Conservation (phyloP, 345 rosid species). For the Eucalyptus caleyi region DNA sequence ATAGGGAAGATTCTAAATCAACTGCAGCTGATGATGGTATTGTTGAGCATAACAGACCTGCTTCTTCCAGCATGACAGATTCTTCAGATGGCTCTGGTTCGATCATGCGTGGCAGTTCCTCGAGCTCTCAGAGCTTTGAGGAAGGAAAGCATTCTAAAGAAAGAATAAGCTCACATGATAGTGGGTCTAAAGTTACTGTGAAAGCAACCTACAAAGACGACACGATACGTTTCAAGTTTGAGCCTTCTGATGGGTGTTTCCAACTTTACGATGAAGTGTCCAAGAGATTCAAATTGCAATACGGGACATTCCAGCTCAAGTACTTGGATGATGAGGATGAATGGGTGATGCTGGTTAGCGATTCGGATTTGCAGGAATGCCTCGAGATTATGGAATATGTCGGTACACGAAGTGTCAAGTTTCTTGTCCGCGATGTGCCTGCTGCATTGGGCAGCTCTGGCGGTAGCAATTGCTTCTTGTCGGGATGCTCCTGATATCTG, state of each 20-base stretch:
- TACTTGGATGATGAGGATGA: constrained; percentile 88
- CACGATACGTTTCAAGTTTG: constrained; percentile 67
- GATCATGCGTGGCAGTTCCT: constrained; percentile 29
- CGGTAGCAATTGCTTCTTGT: constrained; percentile 45
- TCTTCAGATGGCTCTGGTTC: constrained; percentile 64
- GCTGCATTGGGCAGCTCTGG: constrained; percentile 45
- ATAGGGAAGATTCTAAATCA: neutral
- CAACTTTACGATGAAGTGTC: constrained; percentile 70
- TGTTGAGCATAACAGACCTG: constrained; percentile 27
- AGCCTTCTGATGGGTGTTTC: constrained; percentile 44
- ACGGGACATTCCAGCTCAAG: constrained; percentile 64
- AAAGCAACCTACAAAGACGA: constrained; percentile 83
- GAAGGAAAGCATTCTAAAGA: constrained; percentile 21
- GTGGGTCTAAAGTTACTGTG: constrained; percentile 35
- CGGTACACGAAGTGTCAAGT: constrained; percentile 51
- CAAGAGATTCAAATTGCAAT: constrained; percentile 58
- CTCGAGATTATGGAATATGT: constrained; percentile 50
- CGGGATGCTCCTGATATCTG: neutral
- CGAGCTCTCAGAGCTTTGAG: constrained; percentile 44
- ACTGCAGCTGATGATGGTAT: constrained; percentile 23
- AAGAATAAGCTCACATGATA: constrained; percentile 9
- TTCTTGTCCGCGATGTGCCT: constrained; percentile 49
- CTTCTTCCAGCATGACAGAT: constrained; percentile 48
- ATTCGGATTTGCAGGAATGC: constrained; percentile 80
- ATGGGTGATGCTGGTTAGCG: constrained; percentile 71